A percentile compares a stretch with the other conserved stretches of the same genome.
Conservation (phyloP, 2,329 filamentous ascomycete species). For the Penicillium sp. region DNA sequence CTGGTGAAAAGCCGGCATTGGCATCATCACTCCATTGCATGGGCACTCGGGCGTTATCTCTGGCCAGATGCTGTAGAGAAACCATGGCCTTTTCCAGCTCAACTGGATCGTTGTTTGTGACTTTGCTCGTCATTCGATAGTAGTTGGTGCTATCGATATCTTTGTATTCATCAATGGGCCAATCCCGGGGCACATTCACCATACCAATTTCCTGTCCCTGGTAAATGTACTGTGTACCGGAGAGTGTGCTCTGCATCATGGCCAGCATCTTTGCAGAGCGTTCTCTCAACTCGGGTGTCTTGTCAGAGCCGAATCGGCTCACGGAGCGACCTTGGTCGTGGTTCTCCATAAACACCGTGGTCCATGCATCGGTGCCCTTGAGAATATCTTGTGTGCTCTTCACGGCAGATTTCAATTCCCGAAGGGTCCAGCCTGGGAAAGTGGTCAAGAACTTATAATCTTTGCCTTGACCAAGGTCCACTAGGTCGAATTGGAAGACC, state of each 20-base stretch:
- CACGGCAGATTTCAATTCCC: slow-evolving; percentile 45
- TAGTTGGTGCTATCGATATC: slow-evolving; percentile 50
- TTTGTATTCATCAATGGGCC: slow-evolving; percentile 48
- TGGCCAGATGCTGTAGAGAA: slow-evolving; percentile 56
- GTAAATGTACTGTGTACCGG: slow-evolving; percentile 59
- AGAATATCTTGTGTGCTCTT: slow-evolving; percentile 55
- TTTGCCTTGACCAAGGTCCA: slow-evolving; percentile 56
- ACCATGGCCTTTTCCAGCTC: slow-evolving; percentile 49
- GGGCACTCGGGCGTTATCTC: slow-evolving; percentile 64
- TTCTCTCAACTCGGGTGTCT: slow-evolving; percentile 47
- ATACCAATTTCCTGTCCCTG: slow-evolving; percentile 64
- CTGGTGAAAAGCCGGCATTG: slow-evolving; percentile 67
- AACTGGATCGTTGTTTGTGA: slow-evolving; percentile 36
- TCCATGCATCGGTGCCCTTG: slow-evolving; percentile 51
- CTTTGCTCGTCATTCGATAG: slow-evolving; percentile 40
- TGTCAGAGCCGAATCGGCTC: slow-evolving; percentile 53
- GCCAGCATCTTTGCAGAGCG: slow-evolving; percentile 55
- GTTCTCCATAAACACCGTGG: slow-evolving; percentile 62
- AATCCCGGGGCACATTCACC: slow-evolving; percentile 53
- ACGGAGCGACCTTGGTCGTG: slow-evolving; percentile 61
- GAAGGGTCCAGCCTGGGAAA: slow-evolving; percentile 46
- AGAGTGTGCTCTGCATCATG: slow-evolving; percentile 49
- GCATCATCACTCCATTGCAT: slow-evolving; percentile 62
- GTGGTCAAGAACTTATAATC: slow-evolving; percentile 48
- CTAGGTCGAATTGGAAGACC: slow-evolving; percentile 59